A percentile compares a stretch with the other conserved stretches of the same genome.
Conservation (phyloP, 2,329 filamentous ascomycete genomes). For the Uncinocarpus reesii region DNA sequence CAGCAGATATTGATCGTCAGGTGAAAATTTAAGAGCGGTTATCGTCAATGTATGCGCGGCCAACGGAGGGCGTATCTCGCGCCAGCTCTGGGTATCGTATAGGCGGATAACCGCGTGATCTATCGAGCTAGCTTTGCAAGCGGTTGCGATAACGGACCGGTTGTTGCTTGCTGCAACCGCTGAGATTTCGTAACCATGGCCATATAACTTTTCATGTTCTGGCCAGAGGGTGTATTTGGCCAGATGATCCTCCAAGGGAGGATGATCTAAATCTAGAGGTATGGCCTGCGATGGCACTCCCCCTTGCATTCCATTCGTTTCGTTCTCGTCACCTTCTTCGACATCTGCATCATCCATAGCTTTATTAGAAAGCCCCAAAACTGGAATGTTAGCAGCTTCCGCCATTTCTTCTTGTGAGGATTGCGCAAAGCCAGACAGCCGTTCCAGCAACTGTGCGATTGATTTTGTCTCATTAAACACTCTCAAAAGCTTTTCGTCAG, state of each 20-base stretch:
- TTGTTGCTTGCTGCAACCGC: constrained; percentile 69
- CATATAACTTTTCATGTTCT: constrained; percentile 91
- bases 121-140: constrained; percentile 81
- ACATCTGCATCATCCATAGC: constrained; percentile 56
- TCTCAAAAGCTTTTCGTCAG: constrained; percentile 94
- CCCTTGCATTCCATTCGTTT: constrained; percentile 32
- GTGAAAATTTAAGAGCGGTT: constrained; percentile 69
- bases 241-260: constrained; percentile 81
- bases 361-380: constrained; percentile 92
- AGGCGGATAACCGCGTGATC: constrained; percentile 91
- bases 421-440: constrained; percentile 53
- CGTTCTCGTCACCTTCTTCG: constrained; percentile 38
- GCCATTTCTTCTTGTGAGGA: constrained; percentile 45
- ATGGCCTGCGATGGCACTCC: constrained; percentile 34
- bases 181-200: constrained; percentile 94
- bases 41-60: constrained; percentile 80
- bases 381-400: constrained; percentile 87
- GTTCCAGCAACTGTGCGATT: constrained; percentile 62
- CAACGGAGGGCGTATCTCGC: constrained; percentile 72
- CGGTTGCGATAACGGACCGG: constrained; percentile 69
- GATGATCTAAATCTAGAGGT: constrained; percentile 56
- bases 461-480: constrained; percentile 85
- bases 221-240: constrained; percentile 90
- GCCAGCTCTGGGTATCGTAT: constrained; percentile 80
- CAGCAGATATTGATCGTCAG: constrained; percentile 62